Percentiles rank a stretch among this genome's conserved stretches.
Conservation (phyloP, 129 eudicot species). For the Glebionis coronaria region DNA sequence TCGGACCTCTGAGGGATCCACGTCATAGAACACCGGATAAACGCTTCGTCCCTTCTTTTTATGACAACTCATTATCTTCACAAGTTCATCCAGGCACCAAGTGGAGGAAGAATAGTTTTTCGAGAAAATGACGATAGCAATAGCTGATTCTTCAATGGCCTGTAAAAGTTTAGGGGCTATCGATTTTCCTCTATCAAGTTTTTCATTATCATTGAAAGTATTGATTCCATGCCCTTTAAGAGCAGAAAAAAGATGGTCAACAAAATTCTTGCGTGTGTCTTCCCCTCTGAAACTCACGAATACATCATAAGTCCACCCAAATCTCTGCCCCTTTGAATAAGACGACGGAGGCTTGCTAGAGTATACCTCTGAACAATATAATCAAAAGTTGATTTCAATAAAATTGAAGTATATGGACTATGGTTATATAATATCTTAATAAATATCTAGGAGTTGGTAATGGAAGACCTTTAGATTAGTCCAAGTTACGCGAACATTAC, state of each 20-base stretch:
- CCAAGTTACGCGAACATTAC: too few species aligned
- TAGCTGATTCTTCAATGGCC: constrained; percentile 18
- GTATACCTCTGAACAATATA: not conserved
- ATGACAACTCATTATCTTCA: not conserved
- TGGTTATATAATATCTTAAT: too few species aligned
- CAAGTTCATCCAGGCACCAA: constrained; percentile 22
- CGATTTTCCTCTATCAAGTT: constrained; percentile 17
- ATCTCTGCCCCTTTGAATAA: not conserved
- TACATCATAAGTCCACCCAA: constrained; percentile 17
- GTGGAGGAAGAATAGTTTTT: constrained; percentile 13
- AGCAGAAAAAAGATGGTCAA: not conserved
- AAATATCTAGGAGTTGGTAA: too few species aligned
- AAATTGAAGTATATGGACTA: too few species aligned
- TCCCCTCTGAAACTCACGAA: constrained; percentile 19
- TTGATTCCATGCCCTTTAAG: constrained; percentile 15
- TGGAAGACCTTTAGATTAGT: too few species aligned
- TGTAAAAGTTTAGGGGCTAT: constrained; percentile 18
- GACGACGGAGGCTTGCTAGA: not conserved
- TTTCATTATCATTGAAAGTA: constrained; percentile 16
- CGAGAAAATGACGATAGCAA: constrained; percentile 12
- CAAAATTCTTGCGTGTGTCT: too few species aligned
- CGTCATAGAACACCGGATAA: constrained; percentile 11
- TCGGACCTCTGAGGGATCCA: constrained; percentile 10
- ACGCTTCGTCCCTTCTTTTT: not conserved
- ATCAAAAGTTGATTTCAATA: too few species aligned